A percentile compares a stretch with the other conserved stretches of the same genome.
phyloP scores from a whole-genome alignment of 2,329 filamentous ascomycete genomes.

The Paracamarosporium sp. region DNA sequence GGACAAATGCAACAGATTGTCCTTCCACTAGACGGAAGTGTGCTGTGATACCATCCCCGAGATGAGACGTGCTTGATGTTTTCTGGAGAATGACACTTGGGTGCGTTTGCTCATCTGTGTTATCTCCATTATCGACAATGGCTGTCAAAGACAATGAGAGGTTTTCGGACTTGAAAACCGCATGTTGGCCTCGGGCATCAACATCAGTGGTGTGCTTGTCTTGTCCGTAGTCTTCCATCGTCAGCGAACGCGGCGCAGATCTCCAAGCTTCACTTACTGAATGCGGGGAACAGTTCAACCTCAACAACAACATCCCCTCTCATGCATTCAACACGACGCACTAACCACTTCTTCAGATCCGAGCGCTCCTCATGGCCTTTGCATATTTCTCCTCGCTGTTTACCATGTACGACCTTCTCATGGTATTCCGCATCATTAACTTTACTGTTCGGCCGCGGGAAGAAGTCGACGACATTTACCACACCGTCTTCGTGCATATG shows the following conservation, averaged over 20 bases:
- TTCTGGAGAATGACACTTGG: conserved; percentile 65
- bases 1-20: conserved; percentile 72
- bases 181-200: conserved; percentile 45
- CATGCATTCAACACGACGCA: conserved; percentile 75
- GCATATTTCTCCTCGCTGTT: conserved; percentile 32
- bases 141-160: conserved; percentile 72
- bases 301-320: conserved; percentile 70
- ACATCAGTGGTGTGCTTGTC: conserved; percentile 68
- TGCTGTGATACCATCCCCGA: conserved; percentile 69
- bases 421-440: conserved; percentile 55
- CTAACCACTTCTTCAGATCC: conserved; percentile 71
- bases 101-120: conserved; percentile 49
- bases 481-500: conserved; percentile 79
- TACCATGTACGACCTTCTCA: conserved; percentile 26
- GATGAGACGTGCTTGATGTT: conserved; percentile 58
- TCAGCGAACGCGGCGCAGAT: neutral
- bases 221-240: conserved; percentile 64
- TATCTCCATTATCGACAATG: conserved; percentile 67
- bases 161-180: conserved; percentile 67
- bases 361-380: conserved; percentile 22
- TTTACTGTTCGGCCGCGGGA: conserved; percentile 69
- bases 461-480: conserved; percentile 76
- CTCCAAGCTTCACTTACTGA: conserved; percentile 25
- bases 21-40: conserved; percentile 68
- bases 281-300: conserved; percentile 71